phyloP scores from a whole-genome alignment of 208 protist species.

The Leishmania tarentolae region DNA sequence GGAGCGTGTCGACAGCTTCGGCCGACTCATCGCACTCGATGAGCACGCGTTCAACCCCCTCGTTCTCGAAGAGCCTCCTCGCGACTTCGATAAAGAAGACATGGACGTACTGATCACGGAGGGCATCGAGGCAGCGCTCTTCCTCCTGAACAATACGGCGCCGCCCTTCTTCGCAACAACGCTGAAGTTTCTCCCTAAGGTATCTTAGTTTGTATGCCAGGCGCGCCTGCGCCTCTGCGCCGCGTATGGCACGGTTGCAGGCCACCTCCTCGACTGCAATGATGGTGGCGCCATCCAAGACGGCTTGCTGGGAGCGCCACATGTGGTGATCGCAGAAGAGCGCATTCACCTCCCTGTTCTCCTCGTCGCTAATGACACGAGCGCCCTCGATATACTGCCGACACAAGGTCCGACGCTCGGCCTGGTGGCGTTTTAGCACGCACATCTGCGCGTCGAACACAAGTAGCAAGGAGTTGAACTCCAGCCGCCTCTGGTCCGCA shows the following conservation, averaged over 20 bases:
- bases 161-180: not conserved
- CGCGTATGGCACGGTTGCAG: conserved; percentile 17
- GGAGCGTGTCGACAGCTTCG: conserved; percentile 11
- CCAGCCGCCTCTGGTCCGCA: conserved; percentile 54
- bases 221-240: conserved; percentile 25
- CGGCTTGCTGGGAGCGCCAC: not conserved
- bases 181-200: not conserved
- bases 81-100: conserved; percentile 24
- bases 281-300: conserved; percentile 10
- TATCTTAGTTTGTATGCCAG: conserved; percentile 17
- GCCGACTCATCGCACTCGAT: conserved; percentile 29
- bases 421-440: conserved; percentile 9
- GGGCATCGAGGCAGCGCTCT: conserved; percentile 2
- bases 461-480: conserved; percentile 34
- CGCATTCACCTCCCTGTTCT: conserved; percentile 33
- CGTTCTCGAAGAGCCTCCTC: conserved; percentile 32
- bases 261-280: conserved; percentile 14
- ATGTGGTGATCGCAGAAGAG: conserved; percentile 18
- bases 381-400: conserved; percentile 38
- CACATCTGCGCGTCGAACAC: conserved; percentile 13
- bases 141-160: conserved; percentile 13
- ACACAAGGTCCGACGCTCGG: conserved; percentile 32
- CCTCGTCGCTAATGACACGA: conserved; percentile 40
- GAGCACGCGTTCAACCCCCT: conserved; percentile 29
- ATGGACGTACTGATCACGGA: conserved; percentile 33